Evolutionary conservation across 2,329 filamentous ascomycete genomes (phyloP).

Genomic region (Penicillium italicum): DNA sequence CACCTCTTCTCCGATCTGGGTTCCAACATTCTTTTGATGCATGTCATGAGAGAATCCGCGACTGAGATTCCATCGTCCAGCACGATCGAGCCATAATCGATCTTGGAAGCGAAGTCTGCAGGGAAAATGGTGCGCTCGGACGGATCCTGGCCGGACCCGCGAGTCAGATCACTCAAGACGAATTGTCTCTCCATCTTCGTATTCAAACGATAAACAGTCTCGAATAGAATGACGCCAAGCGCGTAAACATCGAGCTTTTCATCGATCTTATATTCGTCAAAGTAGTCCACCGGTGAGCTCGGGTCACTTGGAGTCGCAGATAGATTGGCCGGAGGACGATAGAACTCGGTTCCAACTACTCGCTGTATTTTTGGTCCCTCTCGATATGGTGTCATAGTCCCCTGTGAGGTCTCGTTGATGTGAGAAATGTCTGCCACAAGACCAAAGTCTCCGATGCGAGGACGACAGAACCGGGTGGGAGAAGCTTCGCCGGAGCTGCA

Average conservation of each 20-base stretch:
- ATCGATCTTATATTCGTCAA: constrained; percentile 34
- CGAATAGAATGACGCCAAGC: constrained; percentile 60
- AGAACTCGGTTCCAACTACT: constrained; percentile 60
- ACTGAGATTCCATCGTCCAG: constrained; percentile 29
- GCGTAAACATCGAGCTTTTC: constrained; percentile 60
- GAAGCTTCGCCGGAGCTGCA: constrained; percentile 39
- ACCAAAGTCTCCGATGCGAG: constrained; percentile 66
- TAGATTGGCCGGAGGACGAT: constrained; percentile 49
- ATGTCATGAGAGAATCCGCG: constrained; percentile 34
- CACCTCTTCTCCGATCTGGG: constrained; percentile 36
- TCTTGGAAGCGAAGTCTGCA: constrained; percentile 36
- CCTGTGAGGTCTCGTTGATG: constrained; percentile 29
- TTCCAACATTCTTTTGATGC: constrained; percentile 44
- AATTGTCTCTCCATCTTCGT: constrained; percentile 49
- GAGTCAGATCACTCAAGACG: constrained; percentile 42
- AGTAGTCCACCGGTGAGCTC: neutral
- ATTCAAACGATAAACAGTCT: constrained; percentile 55
- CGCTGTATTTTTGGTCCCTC: constrained; percentile 32
- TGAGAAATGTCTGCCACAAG: constrained; percentile 56
- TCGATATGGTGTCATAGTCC: constrained; percentile 19
- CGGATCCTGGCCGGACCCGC: constrained; percentile 15
- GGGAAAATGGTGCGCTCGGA: constrained; percentile 31
- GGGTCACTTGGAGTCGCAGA: constrained; percentile 1
- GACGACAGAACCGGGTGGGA: constrained; percentile 47
- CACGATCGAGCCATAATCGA: constrained; percentile 31